phyloP scores from a whole-genome alignment of 2,329 filamentous ascomycete species.

The Monosporascus sp. region DNA sequence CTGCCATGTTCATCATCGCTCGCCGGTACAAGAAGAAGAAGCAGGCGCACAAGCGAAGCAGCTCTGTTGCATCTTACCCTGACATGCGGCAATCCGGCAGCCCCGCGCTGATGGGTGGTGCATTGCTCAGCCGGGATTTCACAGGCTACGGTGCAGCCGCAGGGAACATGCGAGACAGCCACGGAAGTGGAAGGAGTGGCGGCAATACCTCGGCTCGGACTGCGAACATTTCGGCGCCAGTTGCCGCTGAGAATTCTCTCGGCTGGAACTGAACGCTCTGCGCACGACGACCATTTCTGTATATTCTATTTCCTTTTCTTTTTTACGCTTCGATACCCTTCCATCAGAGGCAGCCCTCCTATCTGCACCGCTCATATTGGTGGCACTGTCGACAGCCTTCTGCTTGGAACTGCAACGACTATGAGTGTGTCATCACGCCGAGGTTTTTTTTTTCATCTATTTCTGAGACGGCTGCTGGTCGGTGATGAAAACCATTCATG shows the following conservation, averaged over 20 bases:
- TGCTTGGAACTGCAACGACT: conserved; percentile 24
- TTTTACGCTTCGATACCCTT: conserved; percentile 41
- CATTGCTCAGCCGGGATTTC: conserved; percentile 52
- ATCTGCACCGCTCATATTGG: conserved; percentile 6
- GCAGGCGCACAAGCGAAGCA: conserved; percentile 68
- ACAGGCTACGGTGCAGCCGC: conserved; percentile 47
- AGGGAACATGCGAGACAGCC: conserved; percentile 45
- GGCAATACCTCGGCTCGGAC: conserved; percentile 50
- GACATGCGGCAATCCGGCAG: conserved; percentile 52
- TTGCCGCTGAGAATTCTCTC: conserved; percentile 89
- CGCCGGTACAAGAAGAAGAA: conserved; percentile 85
- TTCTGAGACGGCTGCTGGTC: conserved; percentile 15
- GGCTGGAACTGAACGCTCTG: conserved; percentile 73
- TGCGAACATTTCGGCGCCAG: conserved; percentile 75
- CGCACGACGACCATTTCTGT: conserved; percentile 27
- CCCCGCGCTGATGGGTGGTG: conserved; percentile 66
- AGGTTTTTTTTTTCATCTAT: conserved; percentile 28
- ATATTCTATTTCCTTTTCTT: conserved; percentile 23
- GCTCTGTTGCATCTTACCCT: conserved; percentile 59
- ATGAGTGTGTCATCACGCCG: conserved; percentile 17
- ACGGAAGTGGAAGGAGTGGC: conserved; percentile 59
- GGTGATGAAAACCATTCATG: conserved; percentile 11
- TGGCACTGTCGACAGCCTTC: conserved; percentile 15
- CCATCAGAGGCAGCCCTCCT: conserved; percentile 26
- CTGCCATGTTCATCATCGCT: conserved; percentile 90